phyloP scores from a whole-genome alignment of 371 early-diverging fungal species.

The Syncephalastrum monosporum region DNA sequence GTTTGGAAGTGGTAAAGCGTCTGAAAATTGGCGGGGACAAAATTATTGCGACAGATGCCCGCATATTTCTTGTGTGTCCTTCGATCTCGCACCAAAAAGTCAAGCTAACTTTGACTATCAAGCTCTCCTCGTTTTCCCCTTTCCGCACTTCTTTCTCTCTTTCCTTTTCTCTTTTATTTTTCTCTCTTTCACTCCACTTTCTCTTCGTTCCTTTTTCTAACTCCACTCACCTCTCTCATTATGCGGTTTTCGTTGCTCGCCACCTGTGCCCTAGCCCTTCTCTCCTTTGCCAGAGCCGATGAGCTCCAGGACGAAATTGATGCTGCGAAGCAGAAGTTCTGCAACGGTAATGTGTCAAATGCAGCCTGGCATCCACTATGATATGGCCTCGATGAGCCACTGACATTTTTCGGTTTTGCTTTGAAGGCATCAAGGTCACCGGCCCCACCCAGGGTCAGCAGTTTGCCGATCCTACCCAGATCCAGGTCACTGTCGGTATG shows the following conservation, averaged over 20 bases:
- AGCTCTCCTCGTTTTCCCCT: constrained; percentile 8
- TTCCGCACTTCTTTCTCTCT: constrained; percentile 6
- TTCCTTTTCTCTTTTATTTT: constrained; percentile 8
- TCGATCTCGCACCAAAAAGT: no score
- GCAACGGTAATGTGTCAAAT: constrained; percentile 30
- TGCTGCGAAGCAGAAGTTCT: constrained; percentile 45
- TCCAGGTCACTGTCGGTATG: constrained; percentile 49
- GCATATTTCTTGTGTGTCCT: no score
- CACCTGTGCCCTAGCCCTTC: constrained; percentile 22
- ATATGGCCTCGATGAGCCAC: background rate
- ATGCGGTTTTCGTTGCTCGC: constrained; percentile 35
- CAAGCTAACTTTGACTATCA: background rate
- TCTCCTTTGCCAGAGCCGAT: constrained; percentile 38
- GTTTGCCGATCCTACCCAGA: constrained; percentile 37
- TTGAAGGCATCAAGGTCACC: constrained; percentile 29
- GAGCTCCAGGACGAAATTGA: constrained; percentile 42
- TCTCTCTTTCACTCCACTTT: constrained; percentile 2
- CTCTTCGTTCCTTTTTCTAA: constrained; percentile 9
- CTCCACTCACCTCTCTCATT: constrained; percentile 1
- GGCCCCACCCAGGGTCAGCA: constrained; percentile 33
- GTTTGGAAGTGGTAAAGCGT: no score
- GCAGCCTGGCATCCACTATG: background rate
- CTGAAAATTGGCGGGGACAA: no score
- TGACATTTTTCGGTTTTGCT: background rate
- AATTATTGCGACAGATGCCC: no score